Evolutionary conservation across 106 monocot genomes (phyloP), one percentile per base, ranked within the genome.

Genomic region (Acanthochlamys bracteata): DNA sequence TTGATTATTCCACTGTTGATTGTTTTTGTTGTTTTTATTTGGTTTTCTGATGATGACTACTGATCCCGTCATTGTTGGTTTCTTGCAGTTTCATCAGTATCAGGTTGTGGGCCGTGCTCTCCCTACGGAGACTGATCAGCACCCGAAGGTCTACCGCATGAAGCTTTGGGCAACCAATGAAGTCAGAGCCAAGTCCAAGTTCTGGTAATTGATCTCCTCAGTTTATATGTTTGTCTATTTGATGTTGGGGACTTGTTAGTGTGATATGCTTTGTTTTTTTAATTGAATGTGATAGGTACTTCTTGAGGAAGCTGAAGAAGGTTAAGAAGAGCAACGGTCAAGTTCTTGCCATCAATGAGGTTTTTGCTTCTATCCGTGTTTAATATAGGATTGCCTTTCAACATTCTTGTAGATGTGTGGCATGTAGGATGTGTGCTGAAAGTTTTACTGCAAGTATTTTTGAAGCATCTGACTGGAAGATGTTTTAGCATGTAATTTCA

Each of bases 301-400:
- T 93, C 39, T 41, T 93, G 66, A 86, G 89, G 75, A 93, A 93
- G 72, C 77, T 89, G 53, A 93, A 93, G 81, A 93, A 89, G 65
- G 83, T 93, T 17, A 93, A 93, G 83, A 93, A 89, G 68, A 93
- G 86, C 75, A 93, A 93, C 25, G 93, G 89, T 0, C 89, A 93
- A 71, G 72, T 89, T 1, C 72, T 89, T 11, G 93, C 93, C 4
- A 80, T 83, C 40, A 93, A 86, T 41, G 86, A 93, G 93, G 93
- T 93, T 63, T 16, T 7, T 40, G 42, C n/a, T 61, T 25, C 23
- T 17, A 0, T 47, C 15, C 14, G 24, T 41, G 39, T 25, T 21
- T 1, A 33, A 6, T 3, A 3, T 33, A 6, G 33, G 6, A 3
- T 33, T 33, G 1, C 33, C 33, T 33, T 33, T 6, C 1, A 6